Conservation (phyloP, 2,329 filamentous ascomycete genomes). For the Verticillium tricorpus region DNA sequence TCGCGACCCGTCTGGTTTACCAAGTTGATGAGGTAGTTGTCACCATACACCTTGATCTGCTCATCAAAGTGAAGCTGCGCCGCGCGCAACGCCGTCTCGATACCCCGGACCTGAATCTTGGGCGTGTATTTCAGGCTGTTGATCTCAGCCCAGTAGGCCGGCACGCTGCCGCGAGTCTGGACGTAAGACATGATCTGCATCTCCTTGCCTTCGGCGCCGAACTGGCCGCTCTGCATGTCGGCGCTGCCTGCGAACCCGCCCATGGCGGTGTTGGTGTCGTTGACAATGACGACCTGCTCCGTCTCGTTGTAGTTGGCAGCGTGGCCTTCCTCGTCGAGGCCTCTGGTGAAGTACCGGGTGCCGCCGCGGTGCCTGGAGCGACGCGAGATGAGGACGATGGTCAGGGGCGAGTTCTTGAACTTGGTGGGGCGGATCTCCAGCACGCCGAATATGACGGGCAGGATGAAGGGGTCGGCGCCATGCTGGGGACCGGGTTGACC, state of each 20-base stretch:
- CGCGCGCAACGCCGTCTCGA: conserved; percentile 74
- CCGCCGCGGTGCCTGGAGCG: conserved; percentile 84
- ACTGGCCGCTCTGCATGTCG: conserved; percentile 70
- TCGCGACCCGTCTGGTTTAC: conserved; percentile 96
- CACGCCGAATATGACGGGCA: conserved; percentile 96
- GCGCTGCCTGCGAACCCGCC: conserved; percentile 76
- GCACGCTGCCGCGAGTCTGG: conserved; percentile 93
- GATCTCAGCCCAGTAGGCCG: conserved; percentile 93
- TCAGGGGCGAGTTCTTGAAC: conserved; percentile 80
- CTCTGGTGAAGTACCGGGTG: conserved; percentile 91
- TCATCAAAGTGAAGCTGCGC: conserved; percentile 87
- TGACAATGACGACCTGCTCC: conserved; percentile 85
- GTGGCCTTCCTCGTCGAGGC: conserved; percentile 87
- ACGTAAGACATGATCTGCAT: conserved; percentile 91
- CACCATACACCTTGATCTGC: conserved; percentile 89
- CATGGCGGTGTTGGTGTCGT: conserved; percentile 70
- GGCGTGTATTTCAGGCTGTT: conserved; percentile 91
- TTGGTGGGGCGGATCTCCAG: conserved; percentile 82
- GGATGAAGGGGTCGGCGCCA: conserved; percentile 82
- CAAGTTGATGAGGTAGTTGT: conserved; percentile 95
- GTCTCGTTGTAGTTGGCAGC: conserved; percentile 99
- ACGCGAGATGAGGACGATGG: conserved; percentile 81
- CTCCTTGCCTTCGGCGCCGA: conserved; percentile 61
- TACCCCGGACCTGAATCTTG: conserved; percentile 79
- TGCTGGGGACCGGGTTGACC: conserved; percentile 66